These are phyloP conservation scores for Sporisorium graminicola DNA, from an alignment of 1,284 basidiomycete genomes.

Conservation along the genomic window DNA sequence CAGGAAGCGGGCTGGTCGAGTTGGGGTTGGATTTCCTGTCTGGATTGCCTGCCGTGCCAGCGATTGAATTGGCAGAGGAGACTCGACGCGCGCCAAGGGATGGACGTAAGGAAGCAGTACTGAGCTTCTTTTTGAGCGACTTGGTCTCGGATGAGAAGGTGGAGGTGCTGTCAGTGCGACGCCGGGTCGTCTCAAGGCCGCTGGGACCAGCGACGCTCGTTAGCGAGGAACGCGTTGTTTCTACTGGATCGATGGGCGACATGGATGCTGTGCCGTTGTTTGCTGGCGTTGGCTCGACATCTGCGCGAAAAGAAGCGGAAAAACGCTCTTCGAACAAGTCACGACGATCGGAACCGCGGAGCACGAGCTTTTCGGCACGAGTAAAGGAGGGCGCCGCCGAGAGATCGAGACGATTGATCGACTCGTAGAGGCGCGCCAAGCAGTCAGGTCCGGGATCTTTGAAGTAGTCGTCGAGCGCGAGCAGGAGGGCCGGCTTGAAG, in stretches of 20 bases:
- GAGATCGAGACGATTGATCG: slow-evolving; percentile 92
- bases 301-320: slow-evolving; percentile 15
- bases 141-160: slow-evolving; percentile 43
- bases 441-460: slow-evolving; percentile 86
- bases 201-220: slow-evolving; percentile 10
- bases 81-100: slow-evolving; percentile 32
- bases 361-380: slow-evolving; percentile 85
- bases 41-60: background rate
- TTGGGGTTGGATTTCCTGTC: slow-evolving; percentile 27
- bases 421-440: slow-evolving; percentile 87
- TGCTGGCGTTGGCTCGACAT: slow-evolving; percentile 2
- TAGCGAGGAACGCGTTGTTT: slow-evolving; percentile 19
- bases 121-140: slow-evolving; percentile 48
- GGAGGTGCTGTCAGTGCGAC: slow-evolving; percentile 42
- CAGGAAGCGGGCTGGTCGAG: slow-evolving; percentile 20
- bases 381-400: slow-evolving; percentile 81
- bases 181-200: slow-evolving; percentile 15
- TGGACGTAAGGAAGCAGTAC: slow-evolving; percentile 40
- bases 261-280: background rate
- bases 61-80: slow-evolving; percentile 44
- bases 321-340: slow-evolving; percentile 87
- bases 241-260: slow-evolving; percentile 12
- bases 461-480: slow-evolving; percentile 97
- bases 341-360: slow-evolving; percentile 84
- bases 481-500: slow-evolving; percentile 95